Evolutionary conservation across 495 filamentous ascomycete species (phyloP).

Genomic region (Cercophora sp.): DNA sequence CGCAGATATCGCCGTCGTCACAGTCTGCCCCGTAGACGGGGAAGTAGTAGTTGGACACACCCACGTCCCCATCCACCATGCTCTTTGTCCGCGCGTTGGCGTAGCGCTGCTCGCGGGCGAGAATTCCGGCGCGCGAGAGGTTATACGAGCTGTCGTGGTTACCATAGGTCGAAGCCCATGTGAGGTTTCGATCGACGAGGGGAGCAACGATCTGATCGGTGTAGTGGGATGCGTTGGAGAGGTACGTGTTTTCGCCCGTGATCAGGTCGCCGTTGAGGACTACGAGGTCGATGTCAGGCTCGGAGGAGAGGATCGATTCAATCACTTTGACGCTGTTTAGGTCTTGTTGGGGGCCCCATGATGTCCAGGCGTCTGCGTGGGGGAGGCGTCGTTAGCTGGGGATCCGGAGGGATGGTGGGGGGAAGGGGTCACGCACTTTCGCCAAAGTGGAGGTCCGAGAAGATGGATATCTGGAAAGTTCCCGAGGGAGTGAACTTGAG

Average conservation of each 20-base stretch:
- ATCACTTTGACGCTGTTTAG: slow-evolving; percentile 56
- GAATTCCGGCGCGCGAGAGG: slow-evolving; percentile 50
- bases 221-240: slow-evolving; percentile 55
- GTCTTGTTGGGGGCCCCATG: slow-evolving; percentile 60
- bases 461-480: slow-evolving; percentile 52
- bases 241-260: slow-evolving; percentile 61
- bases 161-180: slow-evolving; percentile 69
- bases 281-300: slow-evolving; percentile 52
- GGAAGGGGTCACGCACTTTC: slow-evolving; percentile 45
- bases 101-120: slow-evolving; percentile 51
- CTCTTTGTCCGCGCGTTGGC: slow-evolving; percentile 52
- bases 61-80: slow-evolving; percentile 41
- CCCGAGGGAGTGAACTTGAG: slow-evolving; percentile 37
- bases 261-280: slow-evolving; percentile 74
- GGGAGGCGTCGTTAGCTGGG: neutral
- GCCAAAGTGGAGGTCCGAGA: slow-evolving; percentile 67
- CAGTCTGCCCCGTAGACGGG: slow-evolving; percentile 36
- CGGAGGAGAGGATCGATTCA: slow-evolving; percentile 54
- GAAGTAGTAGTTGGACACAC: slow-evolving; percentile 70
- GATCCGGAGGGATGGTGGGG: neutral
- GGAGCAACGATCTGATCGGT: slow-evolving; percentile 58
- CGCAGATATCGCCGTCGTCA: slow-evolving; percentile 6
- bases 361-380: slow-evolving; percentile 40
- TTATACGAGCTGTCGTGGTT: slow-evolving; percentile 69
- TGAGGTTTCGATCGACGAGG: slow-evolving; percentile 46